These are phyloP conservation scores for Kalaharituber pfeilii DNA, from an alignment of 2,329 filamentous ascomycete genomes.

Conservation along the genomic window DNA sequence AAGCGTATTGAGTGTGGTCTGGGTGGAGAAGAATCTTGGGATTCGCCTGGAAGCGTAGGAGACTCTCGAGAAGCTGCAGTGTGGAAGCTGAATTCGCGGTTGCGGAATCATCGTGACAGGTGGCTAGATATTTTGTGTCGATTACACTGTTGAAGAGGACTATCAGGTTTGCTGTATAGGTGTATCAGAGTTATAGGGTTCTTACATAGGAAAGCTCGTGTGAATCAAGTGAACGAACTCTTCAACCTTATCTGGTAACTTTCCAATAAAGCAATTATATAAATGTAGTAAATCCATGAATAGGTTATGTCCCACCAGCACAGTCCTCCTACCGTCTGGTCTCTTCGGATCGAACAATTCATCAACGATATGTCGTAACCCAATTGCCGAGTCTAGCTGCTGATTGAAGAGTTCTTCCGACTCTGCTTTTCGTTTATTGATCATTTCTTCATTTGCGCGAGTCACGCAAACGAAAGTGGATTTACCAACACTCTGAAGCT, in stretches of 20 bases:
- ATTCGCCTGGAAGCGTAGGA: constrained; percentile 24
- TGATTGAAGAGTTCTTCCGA: constrained; percentile 19
- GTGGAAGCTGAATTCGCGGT: constrained; percentile 25
- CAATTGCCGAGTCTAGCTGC: constrained; percentile 15
- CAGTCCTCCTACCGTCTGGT: constrained; percentile 23
- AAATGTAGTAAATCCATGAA: constrained; percentile 48
- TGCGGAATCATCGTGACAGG: constrained; percentile 22
- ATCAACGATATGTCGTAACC: constrained; percentile 19
- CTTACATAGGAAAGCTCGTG: constrained; percentile 28
- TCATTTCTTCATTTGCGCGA: constrained; percentile 29
- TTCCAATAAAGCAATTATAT: constrained; percentile 43
- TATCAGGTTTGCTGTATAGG: background rate
- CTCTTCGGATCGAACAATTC: constrained; percentile 23
- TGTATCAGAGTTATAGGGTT: background rate
- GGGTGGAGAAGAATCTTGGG: constrained; percentile 33
- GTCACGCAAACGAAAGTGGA: constrained; percentile 31
- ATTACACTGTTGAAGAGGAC: constrained; percentile 28
- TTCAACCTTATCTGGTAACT: constrained; percentile 36
- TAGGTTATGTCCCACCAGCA: constrained; percentile 47
- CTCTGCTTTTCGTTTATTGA: constrained; percentile 24
- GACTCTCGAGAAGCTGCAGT: constrained; percentile 25
- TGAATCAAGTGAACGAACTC: constrained; percentile 38
- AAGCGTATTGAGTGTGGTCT: constrained; percentile 31
- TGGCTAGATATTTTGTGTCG: constrained; percentile 45
- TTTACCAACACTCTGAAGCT: constrained; percentile 30